Base-by-base conservation (phyloP, 176 grass and related monocot genomes). In the Alopecurus myosuroides region DNA sequence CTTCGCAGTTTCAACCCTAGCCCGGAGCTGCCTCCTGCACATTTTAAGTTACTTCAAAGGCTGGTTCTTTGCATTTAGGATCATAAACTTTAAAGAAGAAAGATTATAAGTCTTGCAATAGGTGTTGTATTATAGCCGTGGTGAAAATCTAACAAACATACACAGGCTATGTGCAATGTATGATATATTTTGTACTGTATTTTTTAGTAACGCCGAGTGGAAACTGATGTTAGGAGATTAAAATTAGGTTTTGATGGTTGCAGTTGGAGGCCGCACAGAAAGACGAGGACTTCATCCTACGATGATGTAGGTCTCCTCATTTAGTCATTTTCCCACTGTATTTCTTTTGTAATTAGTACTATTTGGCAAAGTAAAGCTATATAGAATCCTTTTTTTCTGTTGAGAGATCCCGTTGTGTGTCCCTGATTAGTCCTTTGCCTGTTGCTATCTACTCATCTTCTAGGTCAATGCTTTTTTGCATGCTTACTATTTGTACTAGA, bases 241-340 rank as follows among this genome's bases (percentile, higher is more conserved):
- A 89, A 89, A 87, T 89, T 93, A 88, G 68, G 90, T 87, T 92
- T 97, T 97, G 84, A 92, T 94, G 94, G 91, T 91, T n/a, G n/a
- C n/a, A n/a, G n/a, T n/a, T n/a, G n/a, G n/a, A n/a, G n/a, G n/a
- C n/a, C n/a, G 69, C 86, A 53, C 84, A 85, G 70, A 82, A 82
- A 86, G 82, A 85, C 29, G 77, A 80, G 87, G 79, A 74, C 86
- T 65, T 70, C 75, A 80, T 78, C 85, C 81, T 30, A 49, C 0
- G 2, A 49, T 53, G 14, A 56, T 19, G 22, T 22, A 55, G n/a
- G 20, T 55, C n/a, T n/a, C n/a, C n/a, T n/a, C n/a, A n/a, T n/a
- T n/a, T n/a, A n/a, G n/a, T n/a, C n/a, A n/a, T n/a, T n/a, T n/a
- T n/a, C n/a, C n/a, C n/a, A n/a, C n/a, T n/a, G n/a, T n/a, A n/a